Conservation (phyloP, 768 basidiomycete genomes). For the Tulasnella calospora region DNA sequence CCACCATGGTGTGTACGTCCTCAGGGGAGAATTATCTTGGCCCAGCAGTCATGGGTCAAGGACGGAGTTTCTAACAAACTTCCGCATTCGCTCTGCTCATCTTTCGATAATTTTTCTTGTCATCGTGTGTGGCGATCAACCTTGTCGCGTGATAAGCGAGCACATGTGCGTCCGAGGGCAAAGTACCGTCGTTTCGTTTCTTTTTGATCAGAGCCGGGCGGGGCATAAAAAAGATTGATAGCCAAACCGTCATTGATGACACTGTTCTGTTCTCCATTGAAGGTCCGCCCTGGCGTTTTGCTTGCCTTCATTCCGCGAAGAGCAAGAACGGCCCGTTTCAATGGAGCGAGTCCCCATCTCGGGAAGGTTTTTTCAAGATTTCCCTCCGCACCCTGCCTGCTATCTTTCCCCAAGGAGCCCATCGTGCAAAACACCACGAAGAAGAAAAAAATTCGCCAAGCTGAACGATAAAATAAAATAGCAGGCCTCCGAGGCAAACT, state of each 20-base stretch:
- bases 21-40: neutral
- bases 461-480: neutral
- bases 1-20: neutral
- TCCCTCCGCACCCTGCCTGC: constrained; percentile 11
- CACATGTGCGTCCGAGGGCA: neutral
- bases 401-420: constrained; percentile 1
- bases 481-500: neutral
- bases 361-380: neutral
- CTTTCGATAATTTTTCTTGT: neutral
- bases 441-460: neutral
- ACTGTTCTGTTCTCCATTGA: neutral
- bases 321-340: neutral
- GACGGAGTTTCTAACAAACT: neutral
- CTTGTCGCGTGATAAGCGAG: neutral
- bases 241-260: constrained; percentile 1
- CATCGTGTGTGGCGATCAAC: neutral
- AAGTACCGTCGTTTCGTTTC: constrained; percentile 9
- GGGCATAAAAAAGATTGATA: no score
- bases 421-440: neutral
- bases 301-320: constrained; percentile 1
- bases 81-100: neutral
- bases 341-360: neutral
- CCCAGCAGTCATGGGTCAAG: neutral
- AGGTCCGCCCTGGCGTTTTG: neutral
- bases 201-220: neutral